Conservation (phyloP, 75 land plant species). For the Azolla pinnata region DNA sequence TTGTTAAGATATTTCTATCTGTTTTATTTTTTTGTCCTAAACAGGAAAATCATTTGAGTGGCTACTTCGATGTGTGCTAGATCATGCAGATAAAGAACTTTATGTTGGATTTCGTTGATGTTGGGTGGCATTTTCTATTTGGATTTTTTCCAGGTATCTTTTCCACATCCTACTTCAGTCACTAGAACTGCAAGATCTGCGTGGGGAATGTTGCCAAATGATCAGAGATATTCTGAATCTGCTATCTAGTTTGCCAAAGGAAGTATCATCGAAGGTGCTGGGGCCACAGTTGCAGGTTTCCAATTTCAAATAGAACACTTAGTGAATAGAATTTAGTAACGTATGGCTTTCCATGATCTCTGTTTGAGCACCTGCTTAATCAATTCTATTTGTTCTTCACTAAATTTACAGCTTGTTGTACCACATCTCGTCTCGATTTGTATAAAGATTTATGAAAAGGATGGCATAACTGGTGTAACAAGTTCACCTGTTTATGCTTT, state of each 20-base stretch:
- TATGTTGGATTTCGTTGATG: too few relatives aligned
- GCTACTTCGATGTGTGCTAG: too few relatives aligned
- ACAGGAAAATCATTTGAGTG: too few relatives aligned
- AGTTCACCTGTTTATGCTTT: slow-evolving; percentile 38
- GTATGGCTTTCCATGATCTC: too few relatives aligned
- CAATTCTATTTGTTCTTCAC: too few relatives aligned
- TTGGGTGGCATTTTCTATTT: too few relatives aligned
- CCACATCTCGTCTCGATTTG: slow-evolving; percentile 62
- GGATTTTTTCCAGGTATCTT: slow-evolving; percentile 67
- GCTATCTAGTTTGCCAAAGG: slow-evolving; percentile 23
- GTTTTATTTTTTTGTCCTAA: too few relatives aligned
- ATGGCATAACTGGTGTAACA: slow-evolving; percentile 4
- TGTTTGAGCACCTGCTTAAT: too few relatives aligned
- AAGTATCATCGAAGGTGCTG: slow-evolving; percentile 28
- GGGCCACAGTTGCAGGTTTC: slow-evolving; percentile 94
- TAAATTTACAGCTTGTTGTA: slow-evolving; percentile 58
- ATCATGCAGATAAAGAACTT: too few relatives aligned
- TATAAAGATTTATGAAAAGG: slow-evolving; percentile 26
- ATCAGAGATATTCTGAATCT: slow-evolving; percentile 40
- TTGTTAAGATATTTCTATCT: too few relatives aligned
- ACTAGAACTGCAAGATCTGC: slow-evolving; percentile 36
- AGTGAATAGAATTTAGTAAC: too few relatives aligned
- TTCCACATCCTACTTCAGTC: slow-evolving; percentile 65
- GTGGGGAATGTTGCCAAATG: slow-evolving; percentile 63
- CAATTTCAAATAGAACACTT: too few relatives aligned